Evolutionary conservation across 345 rosid genomes (phyloP), one percentile per base, ranked within the genome.

Genomic region (Eucalyptus marginata): DNA sequence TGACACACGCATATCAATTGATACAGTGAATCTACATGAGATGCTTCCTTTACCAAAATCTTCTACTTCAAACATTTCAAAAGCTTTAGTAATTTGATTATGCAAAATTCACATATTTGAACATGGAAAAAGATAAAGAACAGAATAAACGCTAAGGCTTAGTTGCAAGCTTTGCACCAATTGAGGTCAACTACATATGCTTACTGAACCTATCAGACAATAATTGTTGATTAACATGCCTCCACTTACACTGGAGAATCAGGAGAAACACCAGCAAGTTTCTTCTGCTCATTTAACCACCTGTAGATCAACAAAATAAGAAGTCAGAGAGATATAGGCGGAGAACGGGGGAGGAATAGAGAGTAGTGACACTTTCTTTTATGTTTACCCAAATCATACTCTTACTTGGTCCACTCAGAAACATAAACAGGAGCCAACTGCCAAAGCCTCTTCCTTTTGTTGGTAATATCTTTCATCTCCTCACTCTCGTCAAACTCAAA

Each of bases 261-360:
- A 24, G 93, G 90, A 80, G 97, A 91, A 56, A 98, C 94, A 88
- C 94, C 93, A 16, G 98, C 99, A 90, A 95, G 90, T 87, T 95
- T 94, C 97, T 98, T 98, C 89, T 97, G 99, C 83, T 95, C 98
- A 91, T 94, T 93, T 90, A 97, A 87, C 99, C 99, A 98, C 91
- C 99, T 97, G 92, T 47, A 36, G 79, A 64, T 56, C 44, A 43
- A 86, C 85, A n/a, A 86, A 88, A 86, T 52, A 51, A 36, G 83
- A n/a, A 86, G 43, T 44, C 76, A 83, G 56, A 86, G 58, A 59
- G 83, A 49, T 66, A 88, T 24, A 6, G 44, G 44, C 76, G 22
- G 31, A 40, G 33, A 20, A 27, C 1, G 40, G 59, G 25, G 79
- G 29, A 58, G 58, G 59, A 16, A 16, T 29, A 29, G 52, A 31